phyloP scores from a whole-genome alignment of 2,329 filamentous ascomycete genomes.

The Verticillium alfalfae region DNA sequence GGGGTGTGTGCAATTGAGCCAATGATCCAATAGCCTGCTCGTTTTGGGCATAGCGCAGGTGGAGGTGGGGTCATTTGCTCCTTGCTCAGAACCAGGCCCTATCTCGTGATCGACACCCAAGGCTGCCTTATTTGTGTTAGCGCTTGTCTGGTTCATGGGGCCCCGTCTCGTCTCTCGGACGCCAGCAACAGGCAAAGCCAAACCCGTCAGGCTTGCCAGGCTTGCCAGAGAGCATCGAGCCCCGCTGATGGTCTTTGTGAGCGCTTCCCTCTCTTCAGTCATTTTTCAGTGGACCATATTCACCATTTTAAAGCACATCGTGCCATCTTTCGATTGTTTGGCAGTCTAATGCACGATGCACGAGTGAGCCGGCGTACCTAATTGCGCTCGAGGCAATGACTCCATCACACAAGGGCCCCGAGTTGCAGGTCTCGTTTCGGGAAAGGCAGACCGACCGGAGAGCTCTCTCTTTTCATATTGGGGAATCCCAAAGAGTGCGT shows the following conservation, averaged over 20 bases:
- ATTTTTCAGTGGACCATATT: not conserved
- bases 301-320: not conserved
- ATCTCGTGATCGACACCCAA: slow-evolving; percentile 9
- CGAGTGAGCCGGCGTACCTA: not conserved
- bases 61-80: slow-evolving; percentile 1
- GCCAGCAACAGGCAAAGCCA: not conserved
- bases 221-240: not conserved
- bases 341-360: too few relatives aligned
- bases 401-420: not conserved
- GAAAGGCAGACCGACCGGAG: not conserved
- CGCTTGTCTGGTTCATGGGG: slow-evolving; percentile 6
- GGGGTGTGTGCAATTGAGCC: not conserved
- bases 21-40: not conserved
- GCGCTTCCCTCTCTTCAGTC: too few relatives aligned
- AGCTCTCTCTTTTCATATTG: not conserved
- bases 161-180: not conserved
- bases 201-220: not conserved
- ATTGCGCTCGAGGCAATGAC: not conserved
- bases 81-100: slow-evolving; percentile 3
- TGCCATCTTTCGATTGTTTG: not conserved
- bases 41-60: not conserved
- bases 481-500: not conserved
- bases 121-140: slow-evolving; percentile 5
- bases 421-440: not conserved
- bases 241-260: not conserved